Conservation (phyloP, 768 basidiomycete genomes). For the Lactarius hatsudake region DNA sequence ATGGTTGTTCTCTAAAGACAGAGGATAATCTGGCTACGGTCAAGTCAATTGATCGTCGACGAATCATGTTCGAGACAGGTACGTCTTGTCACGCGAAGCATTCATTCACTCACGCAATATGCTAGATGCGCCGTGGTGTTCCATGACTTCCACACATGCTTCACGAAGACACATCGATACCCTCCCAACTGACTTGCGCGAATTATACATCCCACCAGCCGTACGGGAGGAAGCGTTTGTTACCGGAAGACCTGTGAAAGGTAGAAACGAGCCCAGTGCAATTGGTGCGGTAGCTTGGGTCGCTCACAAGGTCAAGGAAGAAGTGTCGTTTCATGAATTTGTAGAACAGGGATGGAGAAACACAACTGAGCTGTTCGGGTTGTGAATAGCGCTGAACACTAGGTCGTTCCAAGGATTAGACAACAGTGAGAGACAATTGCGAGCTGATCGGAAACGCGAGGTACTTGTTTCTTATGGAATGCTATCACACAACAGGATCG, state of each 20-base stretch:
- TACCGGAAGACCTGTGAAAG: slow-evolving; percentile 62
- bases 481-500: background rate
- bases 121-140: slow-evolving; percentile 70
- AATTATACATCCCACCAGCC: slow-evolving; percentile 50
- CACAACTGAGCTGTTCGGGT: slow-evolving; percentile 55
- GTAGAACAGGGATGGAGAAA: slow-evolving; percentile 61
- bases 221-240: slow-evolving; percentile 59
- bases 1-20: slow-evolving; percentile 78
- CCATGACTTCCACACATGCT: slow-evolving; percentile 64
- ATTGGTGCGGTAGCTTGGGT: slow-evolving; percentile 75
- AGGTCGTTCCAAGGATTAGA: background rate
- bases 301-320: slow-evolving; percentile 47
- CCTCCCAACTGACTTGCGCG: slow-evolving; percentile 46
- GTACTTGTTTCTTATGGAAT: background rate
- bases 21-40: slow-evolving; percentile 56
- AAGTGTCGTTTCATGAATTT: slow-evolving; percentile 51
- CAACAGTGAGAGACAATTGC: background rate
- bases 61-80: slow-evolving; percentile 77
- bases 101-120: background rate
- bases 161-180: slow-evolving; percentile 49
- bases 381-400: slow-evolving; percentile 29
- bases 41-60: slow-evolving; percentile 54
- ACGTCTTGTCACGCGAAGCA: slow-evolving; percentile 6
- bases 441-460: background rate
- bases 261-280: slow-evolving; percentile 68